Percentiles rank a stretch among this genome's conserved stretches.
These are phyloP conservation scores for Colletotrichum ledebouriae DNA, from an alignment of 2,329 filamentous ascomycete genomes.

Conservation along the genomic window DNA sequence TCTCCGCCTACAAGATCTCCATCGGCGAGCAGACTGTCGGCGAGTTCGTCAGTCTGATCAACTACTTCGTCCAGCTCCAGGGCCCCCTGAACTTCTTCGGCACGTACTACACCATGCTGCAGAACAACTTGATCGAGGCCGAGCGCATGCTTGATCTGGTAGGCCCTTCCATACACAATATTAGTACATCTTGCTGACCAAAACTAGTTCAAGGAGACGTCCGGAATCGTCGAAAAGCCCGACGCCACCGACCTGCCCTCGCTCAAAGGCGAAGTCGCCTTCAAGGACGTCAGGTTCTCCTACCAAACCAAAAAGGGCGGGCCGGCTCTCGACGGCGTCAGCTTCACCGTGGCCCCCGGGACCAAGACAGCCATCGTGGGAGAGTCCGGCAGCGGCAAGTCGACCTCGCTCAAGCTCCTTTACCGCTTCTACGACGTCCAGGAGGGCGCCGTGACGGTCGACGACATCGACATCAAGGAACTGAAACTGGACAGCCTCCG, in stretches of 20 bases:
- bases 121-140: conserved; percentile 61
- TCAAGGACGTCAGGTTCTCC: conserved; percentile 58
- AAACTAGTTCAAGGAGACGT: conserved; percentile 57
- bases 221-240: conserved; percentile 58
- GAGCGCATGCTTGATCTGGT: conserved; percentile 60
- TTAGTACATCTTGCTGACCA: conserved; percentile 43
- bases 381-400: conserved; percentile 62
- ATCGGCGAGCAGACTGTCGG: conserved; percentile 65
- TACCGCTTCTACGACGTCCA: conserved; percentile 66
- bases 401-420: conserved; percentile 62
- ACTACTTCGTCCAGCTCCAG: conserved; percentile 72
- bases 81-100: conserved; percentile 73
- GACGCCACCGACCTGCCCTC: conserved; percentile 52
- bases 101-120: conserved; percentile 61
- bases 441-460: conserved; percentile 60
- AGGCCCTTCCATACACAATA: too few relatives aligned
- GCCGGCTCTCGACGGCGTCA: conserved; percentile 55
- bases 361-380: conserved; percentile 62
- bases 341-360: conserved; percentile 58
- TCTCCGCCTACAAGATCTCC: conserved; percentile 74
- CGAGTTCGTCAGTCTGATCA: conserved; percentile 68
- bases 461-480: conserved; percentile 60
- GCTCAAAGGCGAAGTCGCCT: conserved; percentile 55
- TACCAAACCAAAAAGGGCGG: conserved; percentile 56
- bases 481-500: conserved; percentile 57